A percentile compares a stretch with the other conserved stretches of the same genome.
phyloP scores from a whole-genome alignment of 202 grass and related monocot genomes.

The Saccharum hybrid region DNA sequence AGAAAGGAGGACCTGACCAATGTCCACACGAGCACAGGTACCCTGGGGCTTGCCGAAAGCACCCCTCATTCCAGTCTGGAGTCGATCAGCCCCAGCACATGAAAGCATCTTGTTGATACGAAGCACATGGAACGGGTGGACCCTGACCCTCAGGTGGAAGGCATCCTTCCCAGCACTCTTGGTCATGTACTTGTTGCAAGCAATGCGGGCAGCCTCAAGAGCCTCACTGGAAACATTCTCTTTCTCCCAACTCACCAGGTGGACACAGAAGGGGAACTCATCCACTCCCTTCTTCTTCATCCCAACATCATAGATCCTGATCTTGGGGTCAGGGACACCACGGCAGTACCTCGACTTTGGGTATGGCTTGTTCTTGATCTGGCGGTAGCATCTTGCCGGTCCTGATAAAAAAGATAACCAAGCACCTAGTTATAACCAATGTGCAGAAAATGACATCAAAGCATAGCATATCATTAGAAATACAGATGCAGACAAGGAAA shows the following conservation, averaged over 20 bases:
- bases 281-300: constrained; percentile 72
- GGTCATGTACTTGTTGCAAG: constrained; percentile 81
- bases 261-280: constrained; percentile 66
- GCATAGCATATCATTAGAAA: neutral
- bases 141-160: constrained; percentile 64
- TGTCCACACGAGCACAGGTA: constrained; percentile 68
- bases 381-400: constrained; percentile 71
- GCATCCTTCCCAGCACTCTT: constrained; percentile 70
- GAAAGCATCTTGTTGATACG: constrained; percentile 87
- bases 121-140: constrained; percentile 70
- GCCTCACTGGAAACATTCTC: constrained; percentile 70
- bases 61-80: constrained; percentile 75
- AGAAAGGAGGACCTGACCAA: constrained; percentile 73
- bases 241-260: constrained; percentile 68
- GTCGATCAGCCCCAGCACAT: constrained; percentile 74
- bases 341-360: constrained; percentile 68
- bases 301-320: constrained; percentile 71
- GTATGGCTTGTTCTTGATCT: constrained; percentile 79
- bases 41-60: constrained; percentile 75
- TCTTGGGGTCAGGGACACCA: constrained; percentile 73
- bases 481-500: too few species aligned
- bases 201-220: constrained; percentile 73
- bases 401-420: constrained; percentile 22
- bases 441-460: neutral
- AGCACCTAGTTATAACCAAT: neutral